A percentile compares a stretch with the other conserved stretches of the same genome.
Conservation (phyloP, 306 rosid genomes). For the Astragalus glycyphyllos region DNA sequence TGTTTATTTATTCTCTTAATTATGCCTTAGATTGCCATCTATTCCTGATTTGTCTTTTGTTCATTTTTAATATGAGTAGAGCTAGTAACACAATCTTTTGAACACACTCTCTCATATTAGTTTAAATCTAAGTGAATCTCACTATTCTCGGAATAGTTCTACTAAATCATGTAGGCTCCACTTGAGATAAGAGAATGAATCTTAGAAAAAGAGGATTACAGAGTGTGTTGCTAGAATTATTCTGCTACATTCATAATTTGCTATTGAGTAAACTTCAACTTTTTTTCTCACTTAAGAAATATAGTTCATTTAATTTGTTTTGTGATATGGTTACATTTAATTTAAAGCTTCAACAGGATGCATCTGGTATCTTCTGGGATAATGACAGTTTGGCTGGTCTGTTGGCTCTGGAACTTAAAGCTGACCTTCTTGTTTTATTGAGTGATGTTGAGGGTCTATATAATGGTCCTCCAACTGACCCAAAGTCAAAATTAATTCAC, state of each 20-base stretch:
- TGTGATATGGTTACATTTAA: conserved; percentile 38
- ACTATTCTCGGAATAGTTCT: no score
- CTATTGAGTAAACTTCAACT: background rate
- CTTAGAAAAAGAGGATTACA: no score
- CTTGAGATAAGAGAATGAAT: no score
- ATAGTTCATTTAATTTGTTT: conserved; percentile 21
- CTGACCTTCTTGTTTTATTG: conserved; percentile 81
- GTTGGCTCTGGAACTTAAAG: conserved; percentile 81
- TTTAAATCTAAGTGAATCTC: no score
- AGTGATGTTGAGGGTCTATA: conserved; percentile 97
- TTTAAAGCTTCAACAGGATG: conserved; percentile 67
- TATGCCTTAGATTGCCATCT: background rate
- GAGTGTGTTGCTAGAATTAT: no score
- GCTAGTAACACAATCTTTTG: no score
- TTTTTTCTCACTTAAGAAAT: background rate
- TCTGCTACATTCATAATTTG: conserved; percentile 1
- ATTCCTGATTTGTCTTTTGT: background rate
- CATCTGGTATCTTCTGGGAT: conserved; percentile 94
- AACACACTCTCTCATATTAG: no score
- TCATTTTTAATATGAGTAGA: background rate
- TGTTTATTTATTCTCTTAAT: background rate
- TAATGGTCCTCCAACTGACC: conserved; percentile 81
- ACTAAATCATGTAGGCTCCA: no score
- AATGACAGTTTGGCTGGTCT: conserved; percentile 90
- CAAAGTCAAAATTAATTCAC: conserved; percentile 78